Evolutionary conservation across 2,329 filamentous ascomycete genomes (phyloP), one percentile per base, ranked within the genome.

Genomic region (Neoascochyta sp.): DNA sequence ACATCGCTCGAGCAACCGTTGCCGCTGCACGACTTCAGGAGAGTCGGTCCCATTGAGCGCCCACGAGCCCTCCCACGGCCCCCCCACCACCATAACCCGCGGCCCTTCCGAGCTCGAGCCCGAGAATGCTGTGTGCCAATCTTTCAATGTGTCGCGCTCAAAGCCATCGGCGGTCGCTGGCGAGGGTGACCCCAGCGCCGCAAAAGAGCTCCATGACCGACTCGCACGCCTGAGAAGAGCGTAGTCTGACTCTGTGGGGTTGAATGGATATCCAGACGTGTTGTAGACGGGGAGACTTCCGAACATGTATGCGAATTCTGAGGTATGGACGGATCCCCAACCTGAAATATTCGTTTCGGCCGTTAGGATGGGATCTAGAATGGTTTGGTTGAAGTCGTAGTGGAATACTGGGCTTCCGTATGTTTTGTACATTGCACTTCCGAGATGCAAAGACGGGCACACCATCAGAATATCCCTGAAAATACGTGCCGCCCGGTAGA

Each of bases 381-480:
- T 62, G 0, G 73, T 76, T 43, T 75, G 71, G 48, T 77, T 77
- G 57, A 69, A 71, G 36, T 68, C 55, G 49, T 70, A 75, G 2
- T 74, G 52, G 44, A 69, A 76, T 4, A 73, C 67, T 4, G 41
- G 34, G 4, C 51, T 45, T 36, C 63, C 64, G 4, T 55, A 62
- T 15, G 52, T 56, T 9, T 51, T 37, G 2, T 64, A 56, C 14
- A 74, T 52, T 1, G 63, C 57, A 16, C 58, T 41, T 2, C 60
- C 70, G 29, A 67, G 66, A 27, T 63, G 61, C 7, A 73, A 43
- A 1, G 71, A 65, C 22, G 68, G 65, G 50, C 73, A 76, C 0
- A 61, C 57, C 64, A 75, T 70, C 16, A 74, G 27, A 22, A 76
- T 67, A 47, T 77, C 74, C 9, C 73, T 59, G 41, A 74, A 69